Percentiles rank a stretch among this genome's conserved stretches.
Evolutionary conservation across 2,329 filamentous ascomycete species (phyloP).

Genomic region (Hymenoscyphus occultus): DNA sequence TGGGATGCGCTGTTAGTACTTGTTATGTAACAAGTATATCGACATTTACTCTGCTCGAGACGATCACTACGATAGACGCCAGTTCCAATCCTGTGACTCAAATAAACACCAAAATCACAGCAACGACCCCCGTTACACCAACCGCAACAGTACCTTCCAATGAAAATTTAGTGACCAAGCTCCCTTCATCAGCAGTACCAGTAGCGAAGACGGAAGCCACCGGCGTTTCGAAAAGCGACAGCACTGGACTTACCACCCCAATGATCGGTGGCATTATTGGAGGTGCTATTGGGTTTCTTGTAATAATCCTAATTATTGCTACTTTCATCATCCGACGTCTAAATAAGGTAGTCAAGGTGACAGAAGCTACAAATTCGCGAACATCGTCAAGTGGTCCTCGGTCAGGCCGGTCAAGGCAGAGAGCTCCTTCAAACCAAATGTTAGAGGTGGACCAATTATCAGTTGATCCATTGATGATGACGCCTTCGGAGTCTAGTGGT

Average conservation of each 20-base stretch:
- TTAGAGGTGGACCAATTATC: conserved; percentile 29
- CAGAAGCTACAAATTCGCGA: conserved; percentile 23
- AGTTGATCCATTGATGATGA: conserved; percentile 34
- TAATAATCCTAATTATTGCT: conserved; percentile 46
- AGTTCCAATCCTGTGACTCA: conserved; percentile 41
- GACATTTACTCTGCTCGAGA: conserved; percentile 45
- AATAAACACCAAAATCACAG: conserved; percentile 39
- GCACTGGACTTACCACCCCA: conserved; percentile 27
- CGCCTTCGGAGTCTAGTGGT: conserved; percentile 19
- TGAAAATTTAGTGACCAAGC: conserved; percentile 22
- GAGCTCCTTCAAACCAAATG: conserved; percentile 8
- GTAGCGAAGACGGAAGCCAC: conserved; percentile 30
- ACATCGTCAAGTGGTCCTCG: conserved; percentile 21
- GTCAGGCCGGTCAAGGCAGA: conserved; percentile 14
- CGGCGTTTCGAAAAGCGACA: conserved; percentile 36
- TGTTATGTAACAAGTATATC: conserved; percentile 50
- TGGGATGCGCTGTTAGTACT: conserved; percentile 45
- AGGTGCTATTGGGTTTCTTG: conserved; percentile 47
- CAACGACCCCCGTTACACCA: conserved; percentile 38
- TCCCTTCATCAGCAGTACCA: conserved; percentile 21
- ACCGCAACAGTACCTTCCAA: conserved; percentile 17
- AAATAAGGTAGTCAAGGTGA: conserved; percentile 37
- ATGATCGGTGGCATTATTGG: conserved; percentile 54
- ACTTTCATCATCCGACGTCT: conserved; percentile 51
- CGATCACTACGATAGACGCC: conserved; percentile 46